Evolutionary conservation across 768 basidiomycete species (phyloP).

Genomic region (Psilocybe tampanensis): DNA sequence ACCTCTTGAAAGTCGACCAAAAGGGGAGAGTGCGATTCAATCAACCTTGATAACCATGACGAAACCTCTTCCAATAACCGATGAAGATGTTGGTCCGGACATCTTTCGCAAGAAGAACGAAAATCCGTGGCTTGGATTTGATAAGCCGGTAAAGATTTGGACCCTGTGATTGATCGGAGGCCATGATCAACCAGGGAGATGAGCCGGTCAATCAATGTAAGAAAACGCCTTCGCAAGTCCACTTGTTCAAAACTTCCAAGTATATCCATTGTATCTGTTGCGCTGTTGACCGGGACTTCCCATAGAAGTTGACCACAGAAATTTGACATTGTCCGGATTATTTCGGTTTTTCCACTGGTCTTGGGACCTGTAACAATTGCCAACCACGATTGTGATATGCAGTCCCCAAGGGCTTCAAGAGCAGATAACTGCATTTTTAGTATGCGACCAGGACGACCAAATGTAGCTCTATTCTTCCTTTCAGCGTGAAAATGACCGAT

Average conservation of each 20-base stretch:
- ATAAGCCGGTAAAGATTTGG: slow-evolving; percentile 20
- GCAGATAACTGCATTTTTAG: slow-evolving; percentile 65
- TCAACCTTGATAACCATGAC: slow-evolving; percentile 20
- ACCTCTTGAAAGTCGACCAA: slow-evolving; percentile 7
- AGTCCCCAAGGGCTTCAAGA: slow-evolving; percentile 76
- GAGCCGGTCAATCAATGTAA: slow-evolving; percentile 41
- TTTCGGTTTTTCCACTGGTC: slow-evolving; percentile 77
- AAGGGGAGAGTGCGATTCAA: slow-evolving; percentile 14
- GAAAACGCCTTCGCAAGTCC: slow-evolving; percentile 49
- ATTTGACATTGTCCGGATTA: slow-evolving; percentile 71
- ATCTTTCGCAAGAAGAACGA: slow-evolving; percentile 13
- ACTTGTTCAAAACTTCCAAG: slow-evolving; percentile 96
- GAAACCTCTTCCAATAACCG: neutral
- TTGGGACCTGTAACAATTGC: slow-evolving; percentile 82
- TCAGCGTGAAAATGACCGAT: slow-evolving; percentile 60
- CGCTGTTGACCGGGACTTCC: slow-evolving; percentile 80
- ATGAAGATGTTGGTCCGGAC: slow-evolving; percentile 4
- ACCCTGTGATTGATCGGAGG: slow-evolving; percentile 37
- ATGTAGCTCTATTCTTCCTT: slow-evolving; percentile 38
- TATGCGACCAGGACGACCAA: slow-evolving; percentile 47
- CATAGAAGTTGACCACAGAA: slow-evolving; percentile 67
- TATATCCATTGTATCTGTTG: slow-evolving; percentile 92
- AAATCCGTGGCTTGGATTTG: slow-evolving; percentile 13
- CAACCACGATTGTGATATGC: slow-evolving; percentile 79
- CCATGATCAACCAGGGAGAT: slow-evolving; percentile 39